Evolutionary conservation across 1,139 yeast genomes (phyloP).

Genomic region (Saccharomyces hybrid): DNA sequence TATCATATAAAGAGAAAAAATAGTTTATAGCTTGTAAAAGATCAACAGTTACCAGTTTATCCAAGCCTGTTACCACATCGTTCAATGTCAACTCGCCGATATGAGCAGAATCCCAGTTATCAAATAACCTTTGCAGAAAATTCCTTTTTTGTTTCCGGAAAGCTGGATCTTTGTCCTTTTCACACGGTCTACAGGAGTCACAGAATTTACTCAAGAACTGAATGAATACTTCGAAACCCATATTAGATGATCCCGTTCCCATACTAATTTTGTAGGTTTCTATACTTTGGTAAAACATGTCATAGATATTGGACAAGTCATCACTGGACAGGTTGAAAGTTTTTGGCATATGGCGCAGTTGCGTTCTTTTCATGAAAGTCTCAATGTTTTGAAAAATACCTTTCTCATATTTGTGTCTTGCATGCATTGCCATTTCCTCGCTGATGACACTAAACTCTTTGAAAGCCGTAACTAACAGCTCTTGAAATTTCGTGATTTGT

Average conservation of each 20-base stretch:
- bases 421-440: slow-evolving; percentile 62
- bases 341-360: slow-evolving; percentile 74
- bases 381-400: slow-evolving; percentile 81
- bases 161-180: slow-evolving; percentile 35
- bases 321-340: slow-evolving; percentile 51
- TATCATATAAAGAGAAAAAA: slow-evolving; percentile 70
- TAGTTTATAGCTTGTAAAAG: slow-evolving; percentile 72
- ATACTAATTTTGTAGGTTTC: slow-evolving; percentile 59
- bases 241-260: slow-evolving; percentile 62
- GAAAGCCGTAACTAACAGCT: slow-evolving; percentile 82
- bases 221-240: slow-evolving; percentile 68
- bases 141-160: slow-evolving; percentile 30
- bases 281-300: slow-evolving; percentile 72
- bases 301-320: slow-evolving; percentile 68
- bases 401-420: slow-evolving; percentile 65
- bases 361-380: slow-evolving; percentile 85
- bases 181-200: slow-evolving; percentile 57
- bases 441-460: slow-evolving; percentile 79
- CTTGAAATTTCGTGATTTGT: slow-evolving; percentile 79
- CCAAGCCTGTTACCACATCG: slow-evolving; percentile 67
- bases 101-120: slow-evolving; percentile 57
- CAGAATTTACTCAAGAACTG: slow-evolving; percentile 73
- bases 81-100: slow-evolving; percentile 55
- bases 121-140: slow-evolving; percentile 58
- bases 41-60: slow-evolving; percentile 61